Evolutionary conservation across 495 filamentous ascomycete genomes (phyloP).

Genomic region (Penicillium salamii): DNA sequence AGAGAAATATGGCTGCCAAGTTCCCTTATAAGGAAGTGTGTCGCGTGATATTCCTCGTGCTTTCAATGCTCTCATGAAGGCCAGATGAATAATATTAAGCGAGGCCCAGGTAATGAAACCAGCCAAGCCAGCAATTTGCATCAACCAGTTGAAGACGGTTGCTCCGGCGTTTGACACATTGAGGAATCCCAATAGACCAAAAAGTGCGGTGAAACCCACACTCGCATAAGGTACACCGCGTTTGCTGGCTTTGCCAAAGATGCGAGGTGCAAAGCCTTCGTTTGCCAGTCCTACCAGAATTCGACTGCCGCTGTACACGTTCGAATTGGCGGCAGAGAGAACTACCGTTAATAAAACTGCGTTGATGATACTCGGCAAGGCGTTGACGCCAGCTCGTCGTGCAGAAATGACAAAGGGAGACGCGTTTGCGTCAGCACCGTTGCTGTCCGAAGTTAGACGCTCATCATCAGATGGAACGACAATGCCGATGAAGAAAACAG

Average conservation of each 20-base stretch:
- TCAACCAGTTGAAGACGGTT: constrained; percentile 52
- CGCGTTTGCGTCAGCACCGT: constrained; percentile 52
- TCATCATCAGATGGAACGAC: constrained; percentile 51
- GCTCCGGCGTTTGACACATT: constrained; percentile 32
- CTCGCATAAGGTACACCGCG: constrained; percentile 44
- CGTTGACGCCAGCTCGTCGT: constrained; percentile 55
- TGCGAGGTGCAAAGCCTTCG: constrained; percentile 52
- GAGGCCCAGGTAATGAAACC: constrained; percentile 60
- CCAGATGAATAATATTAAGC: constrained; percentile 52
- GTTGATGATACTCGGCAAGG: constrained; percentile 71
- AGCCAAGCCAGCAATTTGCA: constrained; percentile 56
- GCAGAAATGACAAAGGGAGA: constrained; percentile 62
- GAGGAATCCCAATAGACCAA: constrained; percentile 45
- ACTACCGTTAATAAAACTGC: constrained; percentile 66
- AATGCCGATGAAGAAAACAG: constrained; percentile 68
- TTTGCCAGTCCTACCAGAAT: constrained; percentile 58
- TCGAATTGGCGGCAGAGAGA: constrained; percentile 68
- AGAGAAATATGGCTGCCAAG: constrained; percentile 50
- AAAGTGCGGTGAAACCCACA: constrained; percentile 40
- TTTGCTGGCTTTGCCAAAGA: constrained; percentile 44
- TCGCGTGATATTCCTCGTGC: constrained; percentile 46
- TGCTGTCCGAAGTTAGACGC: constrained; percentile 27
- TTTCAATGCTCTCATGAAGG: constrained; percentile 52
- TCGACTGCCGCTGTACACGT: constrained; percentile 68
- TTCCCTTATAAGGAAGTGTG: constrained; percentile 51